A percentile compares a stretch with the other conserved stretches of the same genome.
Evolutionary conservation across 805 yeast genomes (phyloP).

Genomic region (Barnettozyma vustinii): DNA sequence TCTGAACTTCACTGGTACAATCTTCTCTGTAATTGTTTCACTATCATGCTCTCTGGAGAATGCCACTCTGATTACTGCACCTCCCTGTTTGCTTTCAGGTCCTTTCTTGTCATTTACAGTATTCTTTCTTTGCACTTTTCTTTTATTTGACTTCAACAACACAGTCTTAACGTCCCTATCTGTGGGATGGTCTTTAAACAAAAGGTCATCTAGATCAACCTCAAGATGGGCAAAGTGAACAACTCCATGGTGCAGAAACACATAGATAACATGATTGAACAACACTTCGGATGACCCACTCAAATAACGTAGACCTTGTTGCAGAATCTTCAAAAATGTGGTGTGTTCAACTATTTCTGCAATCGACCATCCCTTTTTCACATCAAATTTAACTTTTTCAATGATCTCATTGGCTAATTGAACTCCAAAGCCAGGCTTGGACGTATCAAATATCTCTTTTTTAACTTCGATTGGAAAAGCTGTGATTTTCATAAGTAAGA

Average conservation of each 20-base stretch:
- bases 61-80: no score
- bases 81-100: background rate
- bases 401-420: background rate
- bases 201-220: background rate
- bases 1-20: background rate
- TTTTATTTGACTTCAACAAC: background rate
- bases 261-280: background rate
- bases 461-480: background rate
- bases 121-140: background rate
- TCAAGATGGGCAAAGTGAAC: background rate
- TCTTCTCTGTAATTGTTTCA: background rate
- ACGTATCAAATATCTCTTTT: background rate
- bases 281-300: background rate
- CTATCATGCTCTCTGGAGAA: no score
- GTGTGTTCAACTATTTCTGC: background rate
- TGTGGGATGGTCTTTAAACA: background rate
- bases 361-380: background rate
- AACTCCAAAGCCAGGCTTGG: background rate
- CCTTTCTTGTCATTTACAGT: background rate
- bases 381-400: background rate
- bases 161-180: background rate
- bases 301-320: background rate
- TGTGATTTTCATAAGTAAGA: background rate
- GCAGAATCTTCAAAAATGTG: background rate
- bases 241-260: background rate